These are phyloP conservation scores for Atractiella rhizophila DNA, from an alignment of 768 basidiomycete species.

Conservation along the genomic window DNA sequence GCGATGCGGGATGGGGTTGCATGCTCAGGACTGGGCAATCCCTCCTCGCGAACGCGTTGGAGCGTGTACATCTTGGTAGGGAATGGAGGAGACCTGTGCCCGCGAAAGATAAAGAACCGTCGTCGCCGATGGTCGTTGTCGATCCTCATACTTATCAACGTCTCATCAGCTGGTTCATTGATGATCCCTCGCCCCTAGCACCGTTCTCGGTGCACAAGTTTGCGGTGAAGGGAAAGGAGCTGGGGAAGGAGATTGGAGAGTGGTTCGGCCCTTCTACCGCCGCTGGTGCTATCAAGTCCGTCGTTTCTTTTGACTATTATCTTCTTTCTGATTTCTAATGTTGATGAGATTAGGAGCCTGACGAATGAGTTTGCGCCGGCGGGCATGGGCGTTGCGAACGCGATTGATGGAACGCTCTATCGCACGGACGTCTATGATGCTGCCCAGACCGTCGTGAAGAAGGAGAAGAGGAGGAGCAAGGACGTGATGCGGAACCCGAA, in stretches of 20 bases:
- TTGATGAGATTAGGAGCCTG: conserved; percentile 33
- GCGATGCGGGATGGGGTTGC: conserved; percentile 72
- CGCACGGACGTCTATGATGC: conserved; percentile 65
- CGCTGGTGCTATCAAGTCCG: conserved; percentile 80
- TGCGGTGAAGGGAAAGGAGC: conserved; percentile 77
- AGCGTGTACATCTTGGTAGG: conserved; percentile 47
- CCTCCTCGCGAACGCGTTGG: conserved; percentile 51
- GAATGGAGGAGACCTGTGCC: conserved; percentile 62
- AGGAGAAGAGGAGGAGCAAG: conserved; percentile 2
- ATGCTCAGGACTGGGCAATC: conserved; percentile 75
- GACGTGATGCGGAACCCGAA: too few species aligned
- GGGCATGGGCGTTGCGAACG: conserved; percentile 53
- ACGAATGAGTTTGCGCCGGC: conserved; percentile 55
- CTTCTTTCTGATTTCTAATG: neutral
- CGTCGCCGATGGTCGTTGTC: too few species aligned
- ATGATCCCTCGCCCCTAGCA: conserved; percentile 53
- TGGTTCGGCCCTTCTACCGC: conserved; percentile 98
- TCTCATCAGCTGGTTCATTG: conserved; percentile 82
- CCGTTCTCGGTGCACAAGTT: conserved; percentile 93
- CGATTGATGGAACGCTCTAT: conserved; percentile 57
- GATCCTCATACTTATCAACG: conserved; percentile 71
- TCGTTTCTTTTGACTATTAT: conserved; percentile 1
- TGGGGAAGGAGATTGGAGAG: conserved; percentile 82
- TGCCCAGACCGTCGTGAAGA: conserved; percentile 15
- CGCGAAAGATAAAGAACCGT: conserved; percentile 30